These are phyloP conservation scores for Podospora bellae-mahoneyi DNA, from an alignment of 495 filamentous ascomycete genomes.

Conservation along the genomic window DNA sequence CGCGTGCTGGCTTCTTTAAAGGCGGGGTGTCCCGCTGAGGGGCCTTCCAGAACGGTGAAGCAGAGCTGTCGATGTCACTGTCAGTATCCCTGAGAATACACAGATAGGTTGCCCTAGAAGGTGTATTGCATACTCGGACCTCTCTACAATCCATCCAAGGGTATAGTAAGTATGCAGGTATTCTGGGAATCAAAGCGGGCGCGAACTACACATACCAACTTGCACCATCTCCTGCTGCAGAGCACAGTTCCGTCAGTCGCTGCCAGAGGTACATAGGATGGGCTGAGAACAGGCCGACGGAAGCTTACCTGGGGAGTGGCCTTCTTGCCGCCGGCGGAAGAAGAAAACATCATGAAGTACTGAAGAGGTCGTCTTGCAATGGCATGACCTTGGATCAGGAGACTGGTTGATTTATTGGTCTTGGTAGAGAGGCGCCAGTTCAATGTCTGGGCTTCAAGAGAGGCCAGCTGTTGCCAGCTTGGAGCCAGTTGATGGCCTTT, in stretches of 20 bases:
- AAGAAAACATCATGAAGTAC: conserved; percentile 51
- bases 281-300: conserved; percentile 7
- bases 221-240: conserved; percentile 90
- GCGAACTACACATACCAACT: conserved; percentile 67
- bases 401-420: not conserved
- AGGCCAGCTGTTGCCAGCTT: conserved; percentile 19
- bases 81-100: not conserved
- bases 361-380: conserved; percentile 20
- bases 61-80: conserved; percentile 50
- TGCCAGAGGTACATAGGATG: not conserved
- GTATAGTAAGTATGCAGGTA: conserved; percentile 30
- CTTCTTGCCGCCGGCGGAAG: conserved; percentile 62
- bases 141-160: conserved; percentile 43
- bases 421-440: not conserved
- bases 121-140: conserved; percentile 54
- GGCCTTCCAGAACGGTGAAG: conserved; percentile 88
- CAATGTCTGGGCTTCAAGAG: conserved; percentile 8
- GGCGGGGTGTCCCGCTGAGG: conserved; percentile 49
- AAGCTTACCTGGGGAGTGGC: conserved; percentile 68
- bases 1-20: conserved; percentile 56
- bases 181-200: conserved; percentile 20
- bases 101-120: not conserved
- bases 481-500: conserved; percentile 14
- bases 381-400: conserved; percentile 22
- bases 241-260: conserved; percentile 31